Evolutionary conservation across 331 rosid genomes (phyloP), one percentile per base, ranked within the genome.

Genomic region (Stylosanthes scabra): DNA sequence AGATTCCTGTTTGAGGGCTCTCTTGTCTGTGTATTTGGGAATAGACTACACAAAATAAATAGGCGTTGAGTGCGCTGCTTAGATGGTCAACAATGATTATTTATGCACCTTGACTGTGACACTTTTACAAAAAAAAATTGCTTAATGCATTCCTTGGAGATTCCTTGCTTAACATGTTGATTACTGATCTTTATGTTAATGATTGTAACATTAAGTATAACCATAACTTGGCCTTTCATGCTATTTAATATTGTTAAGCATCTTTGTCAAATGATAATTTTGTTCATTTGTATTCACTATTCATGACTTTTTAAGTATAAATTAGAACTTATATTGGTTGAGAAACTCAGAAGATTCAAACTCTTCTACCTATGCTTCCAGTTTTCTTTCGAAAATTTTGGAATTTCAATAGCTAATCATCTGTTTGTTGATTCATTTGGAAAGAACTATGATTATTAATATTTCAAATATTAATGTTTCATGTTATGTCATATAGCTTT

Each of bases 41-140:
- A 63, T 77, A 59, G 29, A 59, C 74, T 34, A 37, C 50, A n/a
- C 45, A 59, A 12, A 59, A 58, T 70, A 57, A 57, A n/a, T 64
- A 60, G 12, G 13, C 55, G 3, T 58, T 59, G 27, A 29, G 29
- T 56, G 3, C 52, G 39, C 29, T 74, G 59, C 57, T 49, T 37
- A 7, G 39, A 37, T 47, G 66, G 31, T 39, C 39, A 39, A 52
- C 41, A 15, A 27, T 55, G 82, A 67, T 63, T 11, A 63, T 52
- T 57, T 44, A 39, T 75, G 8, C 71, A 8, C 57, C 31, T 51
- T 68, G 70, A 40, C 39, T 29, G 47, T 72, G 44, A 68, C 47
- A 63, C 55, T 31, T 54, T 4, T 11, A 10, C 51, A 39, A 57
- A 15, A 52, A 70, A 54, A 62, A n/a, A n/a, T n/a, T 60, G 9